Base-by-base conservation (phyloP, 768 basidiomycete genomes). In the Melanogaster broomeanus region DNA sequence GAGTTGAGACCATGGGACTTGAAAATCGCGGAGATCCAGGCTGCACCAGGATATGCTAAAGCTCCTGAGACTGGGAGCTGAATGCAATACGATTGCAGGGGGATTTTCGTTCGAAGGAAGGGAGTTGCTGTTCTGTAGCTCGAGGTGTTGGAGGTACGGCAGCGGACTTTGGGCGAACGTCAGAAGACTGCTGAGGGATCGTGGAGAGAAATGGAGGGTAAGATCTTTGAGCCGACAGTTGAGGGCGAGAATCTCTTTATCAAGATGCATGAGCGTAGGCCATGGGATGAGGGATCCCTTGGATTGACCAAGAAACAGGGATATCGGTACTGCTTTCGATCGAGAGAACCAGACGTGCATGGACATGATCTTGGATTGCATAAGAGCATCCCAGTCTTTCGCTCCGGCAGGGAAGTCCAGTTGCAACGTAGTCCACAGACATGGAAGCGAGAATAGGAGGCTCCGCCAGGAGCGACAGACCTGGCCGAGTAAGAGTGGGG, bases 321-420 rank as follows among this genome's bases (percentile, higher is more conserved):
- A 61, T 15, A 68, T 50, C 2, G 66, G 66, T 50, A 70, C 64
- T 0, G 59, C 45, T 19, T 68, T 67, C 2, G 66, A 58, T 7
- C 64, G 64, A 18, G 68, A 68, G 27, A 68, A 42, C 66, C 66
- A 68, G 10, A 62, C 34, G 37, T 68, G 66, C 59, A 60, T 70
- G 4, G 47, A 43, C n/a, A 68, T 49, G 24, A 57, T 49, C 45
- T 52, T 70, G 31, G 58, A 61, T 34, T 56, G 66, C n/a, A 61
- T 55, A n/a, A 66, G 52, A 0, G 44, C 51, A 27, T 64, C 61
- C 66, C 66, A 68, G 22, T 62, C 50, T 35, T 33, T 56, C 21
- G 55, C 43, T 1, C n/a, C 33, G 0, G 61, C 27, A 2, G 66
- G 66, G 22, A 68, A 30, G 18, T 61, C 64, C 49, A 68, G 52